phyloP scores from a whole-genome alignment of 2,329 filamentous ascomycete species.

The Microcera coccophila region DNA sequence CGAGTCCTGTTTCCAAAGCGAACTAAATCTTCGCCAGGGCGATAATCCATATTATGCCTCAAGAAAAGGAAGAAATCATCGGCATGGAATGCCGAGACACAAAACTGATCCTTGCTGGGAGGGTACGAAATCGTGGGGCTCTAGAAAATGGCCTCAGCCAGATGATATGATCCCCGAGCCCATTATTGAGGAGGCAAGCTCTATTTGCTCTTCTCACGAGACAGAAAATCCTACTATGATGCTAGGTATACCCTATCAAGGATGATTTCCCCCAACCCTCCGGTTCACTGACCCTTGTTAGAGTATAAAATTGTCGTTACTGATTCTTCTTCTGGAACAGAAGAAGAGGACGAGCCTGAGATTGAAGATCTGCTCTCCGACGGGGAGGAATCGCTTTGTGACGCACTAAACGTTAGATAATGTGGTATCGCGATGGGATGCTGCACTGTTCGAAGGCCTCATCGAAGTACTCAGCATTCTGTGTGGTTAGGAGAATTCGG shows the following conservation, averaged over 20 bases:
- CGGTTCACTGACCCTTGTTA: conserved; percentile 11
- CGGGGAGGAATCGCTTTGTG: not conserved
- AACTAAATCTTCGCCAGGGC: conserved; percentile 15
- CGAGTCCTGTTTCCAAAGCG: conserved; percentile 8
- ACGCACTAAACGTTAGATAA: not conserved
- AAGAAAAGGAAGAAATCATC: conserved; percentile 5
- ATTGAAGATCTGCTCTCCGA: not conserved
- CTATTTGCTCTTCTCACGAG: conserved; percentile 23
- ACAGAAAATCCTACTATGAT: conserved; percentile 19
- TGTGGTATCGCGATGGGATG: too few species aligned
- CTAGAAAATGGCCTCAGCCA: not conserved
- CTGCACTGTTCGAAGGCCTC: too few species aligned
- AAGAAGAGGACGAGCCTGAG: not conserved
- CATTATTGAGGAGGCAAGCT: conserved; percentile 34
- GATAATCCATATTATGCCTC: conserved; percentile 36
- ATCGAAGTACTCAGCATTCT: not conserved
- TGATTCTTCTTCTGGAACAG: conserved; percentile 9
- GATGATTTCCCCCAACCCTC: not conserved
- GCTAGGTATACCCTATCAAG: conserved; percentile 27
- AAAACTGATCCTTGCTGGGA: not conserved
- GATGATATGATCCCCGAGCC: conserved; percentile 27
- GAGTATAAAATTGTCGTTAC: conserved; percentile 18
- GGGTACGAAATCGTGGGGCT: not conserved
- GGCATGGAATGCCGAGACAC: not conserved
- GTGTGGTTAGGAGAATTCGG: not conserved